Conservation (phyloP, 2,329 filamentous ascomycete genomes). For the Fusarium verticillioides region DNA sequence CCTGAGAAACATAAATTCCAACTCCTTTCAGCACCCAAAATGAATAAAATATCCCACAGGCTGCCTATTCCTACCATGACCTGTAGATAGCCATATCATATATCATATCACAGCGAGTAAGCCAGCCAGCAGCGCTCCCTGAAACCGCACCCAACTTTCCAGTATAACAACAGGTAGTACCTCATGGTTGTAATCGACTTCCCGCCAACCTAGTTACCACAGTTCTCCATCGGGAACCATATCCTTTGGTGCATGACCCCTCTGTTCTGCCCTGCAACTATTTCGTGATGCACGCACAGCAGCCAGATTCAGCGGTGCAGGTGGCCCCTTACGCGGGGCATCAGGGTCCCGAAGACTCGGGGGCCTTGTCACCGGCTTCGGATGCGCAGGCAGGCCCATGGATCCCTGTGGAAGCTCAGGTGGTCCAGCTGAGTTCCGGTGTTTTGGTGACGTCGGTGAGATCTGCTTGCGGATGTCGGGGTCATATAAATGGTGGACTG, state of each 20-base stretch:
- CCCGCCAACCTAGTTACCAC: constrained; percentile 6
- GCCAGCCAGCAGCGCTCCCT: constrained; percentile 27
- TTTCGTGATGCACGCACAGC: constrained; percentile 12
- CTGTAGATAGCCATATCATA: background rate
- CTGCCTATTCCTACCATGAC: background rate
- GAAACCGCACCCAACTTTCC: background rate
- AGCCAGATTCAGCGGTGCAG: constrained; percentile 27
- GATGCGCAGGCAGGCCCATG: constrained; percentile 46
- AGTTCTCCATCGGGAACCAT: constrained; percentile 31
- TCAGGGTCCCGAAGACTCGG: constrained; percentile 18
- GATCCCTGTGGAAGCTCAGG: constrained; percentile 43
- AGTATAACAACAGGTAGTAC: background rate
- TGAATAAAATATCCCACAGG: background rate
- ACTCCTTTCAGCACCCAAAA: background rate
- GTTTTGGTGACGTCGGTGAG: constrained; percentile 42
- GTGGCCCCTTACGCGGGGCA: constrained; percentile 33
- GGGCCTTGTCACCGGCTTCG: constrained; percentile 36
- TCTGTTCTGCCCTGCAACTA: constrained; percentile 11
- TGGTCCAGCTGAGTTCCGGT: constrained; percentile 28
- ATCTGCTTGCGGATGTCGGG: constrained; percentile 49
- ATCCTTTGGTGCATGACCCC: constrained; percentile 8
- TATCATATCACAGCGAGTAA: constrained; percentile 9
- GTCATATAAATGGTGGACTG: constrained; percentile 49
- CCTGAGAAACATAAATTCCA: background rate
- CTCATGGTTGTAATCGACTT: background rate